A percentile compares a stretch with the other conserved stretches of the same genome.
Evolutionary conservation across 1,284 basidiomycete species (phyloP).

Genomic region (Tetrapyrgos nigripes): DNA sequence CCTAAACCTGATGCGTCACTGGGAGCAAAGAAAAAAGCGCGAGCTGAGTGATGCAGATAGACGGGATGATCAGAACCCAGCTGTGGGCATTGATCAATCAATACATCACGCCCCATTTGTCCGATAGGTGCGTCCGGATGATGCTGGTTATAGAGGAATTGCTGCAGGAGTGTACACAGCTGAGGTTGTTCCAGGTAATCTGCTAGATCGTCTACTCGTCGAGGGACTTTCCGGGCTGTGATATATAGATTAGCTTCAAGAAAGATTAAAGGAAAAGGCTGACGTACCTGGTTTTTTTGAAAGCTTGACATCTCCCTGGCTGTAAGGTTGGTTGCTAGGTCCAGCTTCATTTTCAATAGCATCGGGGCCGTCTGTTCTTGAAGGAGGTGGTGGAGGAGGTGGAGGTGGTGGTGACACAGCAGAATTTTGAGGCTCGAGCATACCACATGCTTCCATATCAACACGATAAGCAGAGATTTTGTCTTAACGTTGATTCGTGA

Average conservation of each 20-base stretch:
- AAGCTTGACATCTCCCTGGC: background rate
- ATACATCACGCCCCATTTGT: background rate
- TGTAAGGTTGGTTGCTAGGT: background rate
- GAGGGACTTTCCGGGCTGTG: background rate
- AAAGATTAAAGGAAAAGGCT: background rate
- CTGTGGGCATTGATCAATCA: background rate
- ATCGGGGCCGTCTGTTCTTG: background rate
- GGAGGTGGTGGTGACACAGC: background rate
- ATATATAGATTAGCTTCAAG: background rate
- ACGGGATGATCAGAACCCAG: slow-evolving; percentile 16
- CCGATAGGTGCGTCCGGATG: slow-evolving; percentile 7
- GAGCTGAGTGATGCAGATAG: slow-evolving; percentile 29
- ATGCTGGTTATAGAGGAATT: slow-evolving; percentile 22
- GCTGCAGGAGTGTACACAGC: background rate
- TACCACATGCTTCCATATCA: too few species aligned
- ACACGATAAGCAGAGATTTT: too few species aligned
- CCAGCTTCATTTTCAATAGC: slow-evolving; percentile 1
- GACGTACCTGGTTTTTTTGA: slow-evolving; percentile 9
- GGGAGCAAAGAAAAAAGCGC: slow-evolving; percentile 32
- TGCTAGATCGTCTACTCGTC: background rate
- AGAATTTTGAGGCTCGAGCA: too few species aligned
- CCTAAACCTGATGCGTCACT: slow-evolving; percentile 34
- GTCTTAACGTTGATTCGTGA: slow-evolving; percentile 30
- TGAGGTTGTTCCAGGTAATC: too few species aligned
- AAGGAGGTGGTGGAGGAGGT: slow-evolving; percentile 15